Evolutionary conservation across 345 rosid genomes (phyloP).

Genomic region (Hevea brasiliensis): DNA sequence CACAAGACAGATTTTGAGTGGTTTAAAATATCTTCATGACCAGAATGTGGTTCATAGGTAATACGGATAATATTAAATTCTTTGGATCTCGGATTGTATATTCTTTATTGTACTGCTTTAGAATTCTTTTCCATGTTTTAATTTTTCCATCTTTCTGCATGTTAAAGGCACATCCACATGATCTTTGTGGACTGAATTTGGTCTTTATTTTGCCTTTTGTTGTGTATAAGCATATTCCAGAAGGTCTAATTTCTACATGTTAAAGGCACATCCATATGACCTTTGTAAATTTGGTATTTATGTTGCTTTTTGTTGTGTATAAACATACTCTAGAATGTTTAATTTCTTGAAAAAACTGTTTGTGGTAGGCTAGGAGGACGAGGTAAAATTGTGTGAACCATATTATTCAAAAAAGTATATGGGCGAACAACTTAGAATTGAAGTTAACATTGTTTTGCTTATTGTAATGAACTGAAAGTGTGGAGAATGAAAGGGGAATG

Average conservation of each 20-base stretch:
- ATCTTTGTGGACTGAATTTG: not conserved
- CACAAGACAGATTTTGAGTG: constrained; percentile 69
- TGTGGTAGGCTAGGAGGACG: not conserved
- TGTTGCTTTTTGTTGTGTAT: not conserved
- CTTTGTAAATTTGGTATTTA: not conserved
- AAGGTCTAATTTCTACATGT: not conserved
- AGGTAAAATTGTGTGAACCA: not conserved
- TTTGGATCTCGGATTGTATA: not conserved
- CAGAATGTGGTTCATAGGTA: constrained; percentile 57
- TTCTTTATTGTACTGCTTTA: not conserved
- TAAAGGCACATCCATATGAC: no score
- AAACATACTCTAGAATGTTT: not conserved
- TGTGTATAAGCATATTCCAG: not conserved
- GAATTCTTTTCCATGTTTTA: not conserved
- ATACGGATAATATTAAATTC: not conserved
- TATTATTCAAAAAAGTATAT: not conserved
- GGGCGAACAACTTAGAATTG: not conserved
- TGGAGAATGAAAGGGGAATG: not conserved
- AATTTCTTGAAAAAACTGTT: no score
- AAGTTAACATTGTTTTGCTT: not conserved
- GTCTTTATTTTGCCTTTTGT: not conserved
- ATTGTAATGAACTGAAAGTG: not conserved
- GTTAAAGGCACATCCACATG: no score
- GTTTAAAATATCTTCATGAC: constrained; percentile 77
- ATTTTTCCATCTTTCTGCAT: not conserved